Evolutionary conservation across 139 green algal species (phyloP).

Genomic region (Penium margaritaceum): DNA sequence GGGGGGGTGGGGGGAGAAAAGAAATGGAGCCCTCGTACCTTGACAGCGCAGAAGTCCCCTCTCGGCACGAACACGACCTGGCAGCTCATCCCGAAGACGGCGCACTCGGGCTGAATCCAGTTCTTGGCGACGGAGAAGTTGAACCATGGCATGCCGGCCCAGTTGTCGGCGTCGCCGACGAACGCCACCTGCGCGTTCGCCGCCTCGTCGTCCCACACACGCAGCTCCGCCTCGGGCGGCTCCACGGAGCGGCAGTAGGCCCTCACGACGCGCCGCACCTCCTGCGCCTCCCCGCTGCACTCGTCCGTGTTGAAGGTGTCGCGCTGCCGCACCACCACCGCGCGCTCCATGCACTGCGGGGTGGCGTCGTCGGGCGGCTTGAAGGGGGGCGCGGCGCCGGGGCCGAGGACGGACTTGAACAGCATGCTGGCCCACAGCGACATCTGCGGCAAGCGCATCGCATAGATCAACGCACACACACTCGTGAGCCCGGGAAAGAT

Average conservation of each 20-base stretch:
- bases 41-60: slow-evolving; percentile 22
- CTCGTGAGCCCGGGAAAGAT: too few species aligned
- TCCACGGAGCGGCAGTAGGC: slow-evolving; percentile 13
- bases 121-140: slow-evolving; percentile 12
- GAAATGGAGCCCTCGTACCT: slow-evolving; percentile 14
- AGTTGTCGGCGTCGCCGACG: slow-evolving; percentile 20
- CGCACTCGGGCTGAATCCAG: slow-evolving; percentile 16
- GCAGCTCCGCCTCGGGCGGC: too few species aligned
- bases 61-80: slow-evolving; percentile 11
- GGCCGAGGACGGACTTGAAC: slow-evolving; percentile 4
- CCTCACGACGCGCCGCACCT: neutral
- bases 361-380: slow-evolving; percentile 6
- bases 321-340: slow-evolving; percentile 19
- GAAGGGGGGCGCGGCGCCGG: neutral
- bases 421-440: neutral
- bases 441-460: too few species aligned
- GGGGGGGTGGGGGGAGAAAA: too few species aligned
- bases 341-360: slow-evolving; percentile 10
- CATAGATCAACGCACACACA: too few species aligned
- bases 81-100: slow-evolving; percentile 9
- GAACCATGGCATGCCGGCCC: slow-evolving; percentile 15
- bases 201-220: slow-evolving; percentile 5
- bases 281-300: neutral
- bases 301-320: slow-evolving; percentile 20
- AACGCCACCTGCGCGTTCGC: slow-evolving; percentile 14